Base-by-base conservation (phyloP, 805 yeast genomes). In the Candida nitratophila region DNA sequence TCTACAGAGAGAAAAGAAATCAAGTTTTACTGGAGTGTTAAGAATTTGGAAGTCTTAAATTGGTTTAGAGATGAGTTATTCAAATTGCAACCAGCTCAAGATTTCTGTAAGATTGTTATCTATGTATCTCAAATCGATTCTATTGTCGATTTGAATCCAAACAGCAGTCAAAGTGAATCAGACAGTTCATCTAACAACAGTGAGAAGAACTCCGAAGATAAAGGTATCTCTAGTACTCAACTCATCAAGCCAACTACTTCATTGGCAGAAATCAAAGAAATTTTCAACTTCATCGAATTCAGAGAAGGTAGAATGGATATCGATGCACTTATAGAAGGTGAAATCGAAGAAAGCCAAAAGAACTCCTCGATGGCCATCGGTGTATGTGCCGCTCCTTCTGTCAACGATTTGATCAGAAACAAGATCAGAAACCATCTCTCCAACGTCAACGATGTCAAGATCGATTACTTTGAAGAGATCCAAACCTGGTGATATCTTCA, bases 1-100 rank as follows among this genome's bases (percentile, higher is more conserved):
- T 20, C 47, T 11, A 44, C 54, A 9, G 57, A 63, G 35, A 60
- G 63, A 37, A 66, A 61, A 21, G 56, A 59, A 35, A 60, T 70
- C 27, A 72, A 74, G 45, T 68, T 86, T 43, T 62, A 74, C 32
- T 87, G 96, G 95, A 70, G 74, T 9, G 68, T 84, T 10, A 68
- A 81, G 44, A 76, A 79, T 32, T 65, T 69, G 46, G 63, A 64
- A 35, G 71, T 81, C 8, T 55, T 85, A 20, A 56, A 63, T 37
- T 74, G 81, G 79, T 74, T 76, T 45, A 56, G 60, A 30, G 69
- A 69, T 12, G 82, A 77, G 48, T 64, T 48, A 48, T 48, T 48
- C 26, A 54, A 60, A 24, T 62, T 73, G 27, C 59, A 60, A 39
- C 53, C 54, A 36, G 56, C 71, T 2, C 54, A 44, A 5, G 24